phyloP scores from a whole-genome alignment of 768 basidiomycete genomes.

The Kwoniella europaea region DNA sequence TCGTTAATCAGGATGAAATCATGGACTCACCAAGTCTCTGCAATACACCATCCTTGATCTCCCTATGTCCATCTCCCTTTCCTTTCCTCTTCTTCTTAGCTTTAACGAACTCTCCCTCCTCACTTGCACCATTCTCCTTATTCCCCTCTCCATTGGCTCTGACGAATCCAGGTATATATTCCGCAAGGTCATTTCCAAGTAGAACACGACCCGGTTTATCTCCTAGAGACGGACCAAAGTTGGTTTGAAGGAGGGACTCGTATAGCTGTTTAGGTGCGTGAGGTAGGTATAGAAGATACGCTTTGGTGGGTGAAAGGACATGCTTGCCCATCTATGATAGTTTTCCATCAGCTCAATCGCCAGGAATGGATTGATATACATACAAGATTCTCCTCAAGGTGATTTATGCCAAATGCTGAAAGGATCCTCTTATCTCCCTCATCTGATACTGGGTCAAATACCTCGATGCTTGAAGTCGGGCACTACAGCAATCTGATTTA shows the following conservation, averaged over 20 bases:
- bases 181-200: slow-evolving; percentile 47
- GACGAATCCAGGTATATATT: slow-evolving; percentile 39
- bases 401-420: slow-evolving; percentile 16
- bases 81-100: slow-evolving; percentile 48
- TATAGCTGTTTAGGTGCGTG: slow-evolving; percentile 47
- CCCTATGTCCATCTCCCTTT: slow-evolving; percentile 11
- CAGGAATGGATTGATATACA: not conserved
- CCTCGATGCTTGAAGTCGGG: slow-evolving; percentile 20
- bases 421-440: slow-evolving; percentile 34
- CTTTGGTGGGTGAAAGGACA: slow-evolving; percentile 17
- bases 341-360: not conserved
- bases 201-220: slow-evolving; percentile 25
- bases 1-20: not conserved
- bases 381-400: slow-evolving; percentile 42
- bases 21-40: slow-evolving; percentile 39
- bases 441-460: slow-evolving; percentile 47
- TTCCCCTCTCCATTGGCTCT: not conserved
- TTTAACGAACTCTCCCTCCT: slow-evolving; percentile 38
- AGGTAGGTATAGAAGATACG: slow-evolving; percentile 49
- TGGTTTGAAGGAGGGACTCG: slow-evolving; percentile 35
- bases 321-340: slow-evolving; percentile 34
- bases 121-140: not conserved
- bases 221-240: slow-evolving; percentile 30
- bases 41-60: slow-evolving; percentile 37
- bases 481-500: slow-evolving; percentile 12